A percentile compares a stretch with the other conserved stretches of the same genome.
Evolutionary conservation across 805 yeast genomes (phyloP).

Genomic region (Naumovozyma dairenensis): DNA sequence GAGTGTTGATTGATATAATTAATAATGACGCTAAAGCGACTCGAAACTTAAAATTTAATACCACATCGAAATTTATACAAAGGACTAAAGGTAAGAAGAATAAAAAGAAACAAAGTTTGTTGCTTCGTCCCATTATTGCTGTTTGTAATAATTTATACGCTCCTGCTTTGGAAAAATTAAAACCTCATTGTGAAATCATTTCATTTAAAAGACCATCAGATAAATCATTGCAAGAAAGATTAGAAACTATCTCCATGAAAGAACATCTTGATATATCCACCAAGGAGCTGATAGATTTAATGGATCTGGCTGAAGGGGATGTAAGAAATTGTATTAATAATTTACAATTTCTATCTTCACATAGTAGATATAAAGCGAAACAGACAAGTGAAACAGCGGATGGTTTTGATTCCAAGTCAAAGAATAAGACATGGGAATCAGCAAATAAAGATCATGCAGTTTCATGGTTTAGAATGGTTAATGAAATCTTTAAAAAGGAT

Average conservation of each 20-base stretch:
- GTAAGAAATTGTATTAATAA: constrained; percentile 76
- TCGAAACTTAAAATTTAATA: constrained; percentile 21
- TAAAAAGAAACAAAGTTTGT: constrained; percentile 32
- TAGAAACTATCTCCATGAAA: constrained; percentile 40
- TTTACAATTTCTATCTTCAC: constrained; percentile 50
- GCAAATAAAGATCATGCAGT: constrained; percentile 48
- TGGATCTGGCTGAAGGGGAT: constrained; percentile 69
- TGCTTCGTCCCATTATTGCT: constrained; percentile 81
- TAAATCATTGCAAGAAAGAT: constrained; percentile 36
- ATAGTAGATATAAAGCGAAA: constrained; percentile 6
- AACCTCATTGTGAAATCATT: constrained; percentile 65
- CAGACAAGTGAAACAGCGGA: constrained; percentile 2
- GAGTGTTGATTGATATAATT: constrained; percentile 46
- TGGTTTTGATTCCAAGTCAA: neutral
- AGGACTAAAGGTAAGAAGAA: constrained; percentile 17
- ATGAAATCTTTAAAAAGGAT: constrained; percentile 47
- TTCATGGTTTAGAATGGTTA: constrained; percentile 60
- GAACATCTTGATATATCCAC: constrained; percentile 45
- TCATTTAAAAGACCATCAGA: constrained; percentile 51
- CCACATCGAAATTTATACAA: constrained; percentile 2
- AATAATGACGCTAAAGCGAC: constrained; percentile 48
- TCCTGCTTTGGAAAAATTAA: constrained; percentile 60
- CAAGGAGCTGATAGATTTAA: constrained; percentile 50
- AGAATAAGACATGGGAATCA: constrained; percentile 11
- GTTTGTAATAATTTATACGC: constrained; percentile 84